Evolutionary conservation across 352 stramenopile genomes (phyloP).

Genomic region (Phytophthora sp.): DNA sequence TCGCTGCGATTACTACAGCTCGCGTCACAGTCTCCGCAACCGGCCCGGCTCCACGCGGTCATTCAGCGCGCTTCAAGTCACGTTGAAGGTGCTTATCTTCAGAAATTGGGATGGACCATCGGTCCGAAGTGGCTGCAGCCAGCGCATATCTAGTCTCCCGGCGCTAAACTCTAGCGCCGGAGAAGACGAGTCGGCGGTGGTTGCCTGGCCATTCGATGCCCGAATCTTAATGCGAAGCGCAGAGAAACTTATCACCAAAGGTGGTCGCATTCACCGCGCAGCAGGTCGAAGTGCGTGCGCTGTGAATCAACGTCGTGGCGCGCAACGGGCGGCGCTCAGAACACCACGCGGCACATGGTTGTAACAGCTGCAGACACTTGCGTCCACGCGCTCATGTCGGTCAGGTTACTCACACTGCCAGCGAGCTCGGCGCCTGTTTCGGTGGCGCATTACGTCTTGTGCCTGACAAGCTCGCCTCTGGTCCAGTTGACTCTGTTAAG

Average conservation of each 20-base stretch:
- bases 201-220: too few species aligned
- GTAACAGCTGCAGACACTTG: constrained; percentile 7
- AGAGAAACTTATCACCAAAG: too few species aligned
- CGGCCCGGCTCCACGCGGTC: constrained; percentile 11
- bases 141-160: too few species aligned
- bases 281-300: constrained; percentile 5
- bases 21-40: constrained; percentile 13
- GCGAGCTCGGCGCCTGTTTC: constrained; percentile 22
- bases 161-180: constrained; percentile 8
- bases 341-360: constrained; percentile 16
- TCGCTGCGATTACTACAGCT: constrained; percentile 21
- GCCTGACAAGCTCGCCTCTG: too few species aligned
- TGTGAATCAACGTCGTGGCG: background rate
- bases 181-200: constrained; percentile 6
- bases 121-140: constrained; percentile 5
- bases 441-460: constrained; percentile 11
- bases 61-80: constrained; percentile 26
- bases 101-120: constrained; percentile 1
- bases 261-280: constrained; percentile 1
- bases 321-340: constrained; percentile 16
- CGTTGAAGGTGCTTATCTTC: constrained; percentile 6
- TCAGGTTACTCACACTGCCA: constrained; percentile 12
- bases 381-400: constrained; percentile 9
- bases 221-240: too few species aligned
- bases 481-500: too few species aligned